A percentile compares a stretch with the other conserved stretches of the same genome.
These are phyloP conservation scores for Diaporthe vexans DNA, from an alignment of 2,329 filamentous ascomycete species.

Conservation along the genomic window DNA sequence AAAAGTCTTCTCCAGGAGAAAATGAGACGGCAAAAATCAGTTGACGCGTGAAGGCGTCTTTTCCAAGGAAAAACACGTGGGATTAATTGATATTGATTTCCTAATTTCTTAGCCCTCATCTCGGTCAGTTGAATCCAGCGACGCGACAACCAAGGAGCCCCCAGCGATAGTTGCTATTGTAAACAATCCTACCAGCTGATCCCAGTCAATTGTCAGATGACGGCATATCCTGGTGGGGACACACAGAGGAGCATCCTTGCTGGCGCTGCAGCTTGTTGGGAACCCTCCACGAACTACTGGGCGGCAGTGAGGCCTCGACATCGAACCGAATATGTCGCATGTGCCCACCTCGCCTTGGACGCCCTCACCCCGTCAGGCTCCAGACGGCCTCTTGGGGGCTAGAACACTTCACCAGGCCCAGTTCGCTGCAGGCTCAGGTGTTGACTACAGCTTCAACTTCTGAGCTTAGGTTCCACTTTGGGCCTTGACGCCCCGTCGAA, in stretches of 20 bases:
- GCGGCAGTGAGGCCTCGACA: slow-evolving; percentile 14
- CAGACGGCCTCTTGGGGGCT: not conserved
- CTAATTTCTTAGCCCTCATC: slow-evolving; percentile 18
- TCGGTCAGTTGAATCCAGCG: slow-evolving; percentile 1
- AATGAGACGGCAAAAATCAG: not conserved
- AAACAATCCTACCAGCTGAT: slow-evolving; percentile 13
- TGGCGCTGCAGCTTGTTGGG: slow-evolving; percentile 31
- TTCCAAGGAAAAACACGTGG: slow-evolving; percentile 25
- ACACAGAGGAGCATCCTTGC: slow-evolving; percentile 16
- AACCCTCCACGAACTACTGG: not conserved
- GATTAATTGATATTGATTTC: slow-evolving; percentile 18
- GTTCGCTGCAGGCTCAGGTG: not conserved
- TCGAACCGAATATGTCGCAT: slow-evolving; percentile 18
- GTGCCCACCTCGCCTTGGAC: not conserved
- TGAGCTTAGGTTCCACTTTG: slow-evolving; percentile 8
- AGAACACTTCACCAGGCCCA: slow-evolving; percentile 9
- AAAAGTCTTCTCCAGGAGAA: not conserved
- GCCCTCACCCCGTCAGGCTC: not conserved
- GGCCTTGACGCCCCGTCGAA: slow-evolving; percentile 8
- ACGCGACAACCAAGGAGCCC: slow-evolving; percentile 30
- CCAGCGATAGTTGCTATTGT: slow-evolving; percentile 19
- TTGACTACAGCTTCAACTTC: not conserved
- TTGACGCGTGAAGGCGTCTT: not conserved
- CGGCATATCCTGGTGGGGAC: slow-evolving; percentile 25
- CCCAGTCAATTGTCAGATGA: slow-evolving; percentile 22